A percentile compares a stretch with the other conserved stretches of the same genome.
phyloP scores from a whole-genome alignment of 179 eudicot species.

The Silene coronaria region DNA sequence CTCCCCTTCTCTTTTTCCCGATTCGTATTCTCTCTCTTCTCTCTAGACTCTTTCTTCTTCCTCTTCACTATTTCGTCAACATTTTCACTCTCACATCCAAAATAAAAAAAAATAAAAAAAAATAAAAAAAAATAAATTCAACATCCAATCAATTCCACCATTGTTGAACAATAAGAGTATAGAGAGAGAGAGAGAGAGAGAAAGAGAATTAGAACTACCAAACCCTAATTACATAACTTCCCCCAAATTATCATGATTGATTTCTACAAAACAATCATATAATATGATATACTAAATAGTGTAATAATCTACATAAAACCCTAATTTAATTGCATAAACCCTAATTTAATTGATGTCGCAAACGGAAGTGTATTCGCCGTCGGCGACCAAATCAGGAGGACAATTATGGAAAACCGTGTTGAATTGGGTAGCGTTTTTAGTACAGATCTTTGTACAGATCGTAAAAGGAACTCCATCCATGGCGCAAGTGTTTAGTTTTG shows the following conservation, averaged over 20 bases:
- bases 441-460: constrained; percentile 85
- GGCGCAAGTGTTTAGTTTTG: constrained; percentile 46
- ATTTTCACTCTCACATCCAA: neutral
- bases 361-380: constrained; percentile 58
- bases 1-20: neutral
- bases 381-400: constrained; percentile 34
- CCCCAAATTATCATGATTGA: constrained; percentile 4
- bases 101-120: neutral
- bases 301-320: neutral
- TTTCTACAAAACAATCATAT: neutral
- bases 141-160: neutral
- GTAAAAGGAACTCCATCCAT: constrained; percentile 63
- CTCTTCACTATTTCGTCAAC: constrained; percentile 24
- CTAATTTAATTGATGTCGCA: constrained; percentile 33
- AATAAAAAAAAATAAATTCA: neutral
- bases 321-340: constrained; percentile 3
- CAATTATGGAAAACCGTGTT: constrained; percentile 68
- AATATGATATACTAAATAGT: constrained; percentile 1
- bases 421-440: constrained; percentile 75
- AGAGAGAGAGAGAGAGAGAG: too few relatives aligned
- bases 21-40: constrained; percentile 15
- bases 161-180: neutral
- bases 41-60: constrained; percentile 6
- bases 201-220: neutral
- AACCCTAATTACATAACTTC: too few relatives aligned